Conservation (phyloP, 2,329 filamentous ascomycete species). For the Hymenoscyphus occultus region DNA sequence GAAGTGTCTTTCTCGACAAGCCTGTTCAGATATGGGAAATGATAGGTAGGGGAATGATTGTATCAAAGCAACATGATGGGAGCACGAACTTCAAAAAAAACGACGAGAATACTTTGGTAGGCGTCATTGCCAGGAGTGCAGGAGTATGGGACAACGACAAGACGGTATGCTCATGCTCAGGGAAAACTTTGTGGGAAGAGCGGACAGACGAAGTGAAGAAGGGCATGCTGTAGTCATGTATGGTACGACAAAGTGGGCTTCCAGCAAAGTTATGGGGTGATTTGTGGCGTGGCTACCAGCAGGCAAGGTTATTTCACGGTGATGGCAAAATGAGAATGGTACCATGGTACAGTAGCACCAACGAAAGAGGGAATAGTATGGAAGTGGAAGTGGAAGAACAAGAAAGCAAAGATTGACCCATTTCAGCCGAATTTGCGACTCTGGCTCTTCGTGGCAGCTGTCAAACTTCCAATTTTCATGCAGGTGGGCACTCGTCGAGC, state of each 20-base stretch:
- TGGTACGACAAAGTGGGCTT: slow-evolving; percentile 20
- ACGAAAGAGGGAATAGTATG: slow-evolving; percentile 17
- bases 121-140: slow-evolving; percentile 90
- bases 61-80: slow-evolving; percentile 63
- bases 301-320: background rate
- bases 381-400: background rate
- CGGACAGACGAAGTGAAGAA: slow-evolving; percentile 82
- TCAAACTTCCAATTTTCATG: slow-evolving; percentile 30
- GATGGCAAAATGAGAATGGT: background rate
- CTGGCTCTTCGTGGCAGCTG: slow-evolving; percentile 20
- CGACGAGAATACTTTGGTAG: slow-evolving; percentile 81
- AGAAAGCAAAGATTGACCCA: slow-evolving; percentile 14
- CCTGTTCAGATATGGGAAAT: slow-evolving; percentile 91
- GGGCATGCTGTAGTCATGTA: slow-evolving; percentile 72
- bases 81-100: slow-evolving; percentile 63
- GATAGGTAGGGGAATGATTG: slow-evolving; percentile 88
- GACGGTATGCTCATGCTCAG: slow-evolving; percentile 95
- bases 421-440: slow-evolving; percentile 13
- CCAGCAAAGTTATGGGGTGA: slow-evolving; percentile 14
- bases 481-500: slow-evolving; percentile 25
- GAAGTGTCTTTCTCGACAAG: slow-evolving; percentile 76
- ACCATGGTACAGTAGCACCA: background rate
- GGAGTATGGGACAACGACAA: slow-evolving; percentile 99
- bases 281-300: slow-evolving; percentile 13
- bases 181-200: slow-evolving; percentile 98